Percentiles rank a stretch among this genome's conserved stretches.
Evolutionary conservation across 768 basidiomycete species (phyloP).

Genomic region (Tricholoma hemisulphureum): DNA sequence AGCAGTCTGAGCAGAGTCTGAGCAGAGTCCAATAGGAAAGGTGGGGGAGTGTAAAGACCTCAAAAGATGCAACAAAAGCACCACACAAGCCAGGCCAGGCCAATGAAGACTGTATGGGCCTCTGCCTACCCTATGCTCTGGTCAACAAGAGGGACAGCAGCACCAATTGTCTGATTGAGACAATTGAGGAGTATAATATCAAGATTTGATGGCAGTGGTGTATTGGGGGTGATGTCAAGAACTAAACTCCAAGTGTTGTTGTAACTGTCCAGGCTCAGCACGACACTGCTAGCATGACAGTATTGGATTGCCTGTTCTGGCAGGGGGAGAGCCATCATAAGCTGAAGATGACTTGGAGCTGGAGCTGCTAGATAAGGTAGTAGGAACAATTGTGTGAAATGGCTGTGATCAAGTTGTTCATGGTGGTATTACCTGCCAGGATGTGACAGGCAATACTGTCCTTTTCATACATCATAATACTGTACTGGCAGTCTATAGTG

Average conservation of each 20-base stretch:
- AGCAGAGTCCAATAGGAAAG: no score
- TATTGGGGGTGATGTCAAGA: constrained; percentile 40
- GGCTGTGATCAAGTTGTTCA: constrained; percentile 36
- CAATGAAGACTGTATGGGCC: constrained; percentile 20
- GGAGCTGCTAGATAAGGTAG: constrained; percentile 21
- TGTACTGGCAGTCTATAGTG: no score
- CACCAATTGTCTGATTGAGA: constrained; percentile 61
- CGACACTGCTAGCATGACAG: constrained; percentile 64
- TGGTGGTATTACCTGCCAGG: constrained; percentile 45
- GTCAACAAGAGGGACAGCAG: constrained; percentile 56
- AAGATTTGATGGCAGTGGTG: constrained; percentile 51
- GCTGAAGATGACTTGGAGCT: constrained; percentile 20
- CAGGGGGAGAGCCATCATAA: constrained; percentile 36
- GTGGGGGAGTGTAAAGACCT: no score
- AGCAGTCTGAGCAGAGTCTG: no score
- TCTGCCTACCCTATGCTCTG: constrained; percentile 22
- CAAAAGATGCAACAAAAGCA: no score
- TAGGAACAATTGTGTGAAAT: constrained; percentile 39
- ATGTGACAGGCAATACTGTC: constrained; percentile 45
- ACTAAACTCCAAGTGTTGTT: constrained; percentile 57
- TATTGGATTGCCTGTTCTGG: constrained; percentile 65
- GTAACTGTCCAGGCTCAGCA: constrained; percentile 62
- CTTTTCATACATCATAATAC: no score
- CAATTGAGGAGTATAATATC: constrained; percentile 52
- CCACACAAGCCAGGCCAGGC: constrained; percentile 23